phyloP scores from a whole-genome alignment of 192 early-diverging fungal species.

The Phycomyces nitens region DNA sequence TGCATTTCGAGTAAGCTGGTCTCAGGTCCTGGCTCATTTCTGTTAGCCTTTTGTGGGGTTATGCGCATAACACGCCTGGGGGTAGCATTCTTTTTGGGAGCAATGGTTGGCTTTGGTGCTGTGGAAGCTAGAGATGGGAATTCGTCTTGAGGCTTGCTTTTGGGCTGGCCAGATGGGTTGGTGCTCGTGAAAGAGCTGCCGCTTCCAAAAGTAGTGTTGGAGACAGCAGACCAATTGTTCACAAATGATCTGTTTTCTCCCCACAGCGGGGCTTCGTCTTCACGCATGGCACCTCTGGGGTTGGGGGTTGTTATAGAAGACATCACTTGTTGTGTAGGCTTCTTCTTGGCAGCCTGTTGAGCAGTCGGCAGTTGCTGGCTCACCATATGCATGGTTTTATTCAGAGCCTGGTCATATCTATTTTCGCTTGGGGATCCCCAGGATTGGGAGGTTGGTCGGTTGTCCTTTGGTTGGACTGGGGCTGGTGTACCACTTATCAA shows the following conservation, averaged over 20 bases:
- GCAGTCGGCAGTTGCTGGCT: too few species aligned
- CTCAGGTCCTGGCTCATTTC: background rate
- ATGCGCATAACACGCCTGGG: conserved; percentile 14
- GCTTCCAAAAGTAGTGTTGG: background rate
- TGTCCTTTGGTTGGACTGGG: background rate
- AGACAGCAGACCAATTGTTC: background rate
- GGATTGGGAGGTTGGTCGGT: too few species aligned
- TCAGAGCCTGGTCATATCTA: too few species aligned
- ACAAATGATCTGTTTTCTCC: conserved; percentile 1
- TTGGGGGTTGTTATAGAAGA: too few species aligned
- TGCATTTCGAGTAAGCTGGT: background rate
- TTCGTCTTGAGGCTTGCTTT: background rate
- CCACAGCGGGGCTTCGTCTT: background rate
- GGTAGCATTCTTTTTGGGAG: background rate
- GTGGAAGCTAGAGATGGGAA: conserved; percentile 13
- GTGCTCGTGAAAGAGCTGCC: background rate
- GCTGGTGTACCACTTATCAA: background rate
- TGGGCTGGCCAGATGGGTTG: background rate
- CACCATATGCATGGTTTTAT: too few species aligned
- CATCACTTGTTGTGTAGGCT: too few species aligned
- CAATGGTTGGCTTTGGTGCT: background rate
- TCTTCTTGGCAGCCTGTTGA: too few species aligned
- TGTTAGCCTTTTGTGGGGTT: conserved; percentile 4
- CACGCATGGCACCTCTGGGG: too few species aligned
- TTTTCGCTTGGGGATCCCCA: too few species aligned